Evolutionary conservation across 2,329 filamentous ascomycete genomes (phyloP), one percentile per base, ranked within the genome.

Genomic region (Basipetospora chlamydospora): DNA sequence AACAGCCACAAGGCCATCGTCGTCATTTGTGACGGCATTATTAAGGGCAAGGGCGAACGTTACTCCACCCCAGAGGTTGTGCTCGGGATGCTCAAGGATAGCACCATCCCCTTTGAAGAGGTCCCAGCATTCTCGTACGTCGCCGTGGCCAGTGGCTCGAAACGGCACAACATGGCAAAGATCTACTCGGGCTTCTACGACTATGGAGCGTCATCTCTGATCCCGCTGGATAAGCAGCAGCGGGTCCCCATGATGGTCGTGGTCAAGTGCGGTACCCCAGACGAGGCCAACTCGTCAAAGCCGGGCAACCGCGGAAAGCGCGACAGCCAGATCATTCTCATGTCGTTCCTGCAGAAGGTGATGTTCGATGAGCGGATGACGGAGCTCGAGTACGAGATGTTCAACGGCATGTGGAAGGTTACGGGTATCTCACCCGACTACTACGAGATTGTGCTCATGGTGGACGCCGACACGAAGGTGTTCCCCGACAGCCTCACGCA

Each of bases 341-440:
- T 98, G 90, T 95, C 87, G 5, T 98, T 98, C 70, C 64, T 98
- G 47, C 90, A 98, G 55, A 98, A 98, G 64, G 90, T 98, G 53
- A 98, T 98, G 90, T 98, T 98, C 50, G 90, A 98, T 55, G 92
- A 98, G 61, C 82, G 90, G 43, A 98, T 98, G 90, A 98, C 92
- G 13, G 88, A 98, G 58, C 78, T 98, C 36, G 90, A 98, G 57
- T 98, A 86, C 52, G 90, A 98, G 55, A 96, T 98, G 83, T 98
- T 98, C 67, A 98, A 96, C 55, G 90, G 90, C 37, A 70, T 98
- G 44, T 98, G 88, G 87, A 94, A 94, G 58, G 84, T 98, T 30
- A 98, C 90, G 13, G 92, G 92, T 47, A 96, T 98, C 44, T 93
- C 87, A 4, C 90, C 90, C 11, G 90, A 98, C 59, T 98, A 87